phyloP scores from a whole-genome alignment of 106 monocot genomes.

The Dendrobium chrysotoxum region DNA sequence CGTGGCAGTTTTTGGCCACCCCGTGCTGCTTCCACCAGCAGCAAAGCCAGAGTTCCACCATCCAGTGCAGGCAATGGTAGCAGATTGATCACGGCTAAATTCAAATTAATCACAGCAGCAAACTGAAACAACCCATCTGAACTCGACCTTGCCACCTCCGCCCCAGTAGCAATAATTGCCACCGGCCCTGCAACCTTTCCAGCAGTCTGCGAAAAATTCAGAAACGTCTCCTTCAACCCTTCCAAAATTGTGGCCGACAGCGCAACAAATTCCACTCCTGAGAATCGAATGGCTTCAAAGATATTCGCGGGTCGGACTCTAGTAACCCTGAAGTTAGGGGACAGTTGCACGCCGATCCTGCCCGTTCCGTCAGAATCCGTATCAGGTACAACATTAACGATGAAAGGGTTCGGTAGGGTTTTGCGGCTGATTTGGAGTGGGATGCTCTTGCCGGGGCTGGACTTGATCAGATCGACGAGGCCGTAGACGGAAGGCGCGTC shows the following conservation, averaged over 20 bases:
- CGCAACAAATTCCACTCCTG: conserved; percentile 49
- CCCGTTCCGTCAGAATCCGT: conserved; percentile 58
- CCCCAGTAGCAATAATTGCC: conserved; percentile 87
- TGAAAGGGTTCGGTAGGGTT: background rate
- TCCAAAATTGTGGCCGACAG: conserved; percentile 53
- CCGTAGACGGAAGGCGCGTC: conserved; percentile 40
- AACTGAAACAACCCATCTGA: conserved; percentile 84
- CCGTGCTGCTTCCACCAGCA: conserved; percentile 73
- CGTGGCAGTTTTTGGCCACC: conserved; percentile 82
- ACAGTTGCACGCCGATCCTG: conserved; percentile 77
- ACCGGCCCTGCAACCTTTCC: conserved; percentile 89
- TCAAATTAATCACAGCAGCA: conserved; percentile 80
- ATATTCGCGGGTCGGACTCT: conserved; percentile 40
- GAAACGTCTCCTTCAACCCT: conserved; percentile 78
- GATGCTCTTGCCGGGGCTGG: conserved; percentile 29
- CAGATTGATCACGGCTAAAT: conserved; percentile 84
- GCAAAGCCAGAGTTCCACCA: conserved; percentile 76
- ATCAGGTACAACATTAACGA: conserved; percentile 57
- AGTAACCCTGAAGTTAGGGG: conserved; percentile 58
- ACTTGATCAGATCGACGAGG: conserved; percentile 67
- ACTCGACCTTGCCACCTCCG: conserved; percentile 85
- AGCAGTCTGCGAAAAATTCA: conserved; percentile 80
- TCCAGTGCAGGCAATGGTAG: conserved; percentile 84
- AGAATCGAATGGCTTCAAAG: conserved; percentile 33
- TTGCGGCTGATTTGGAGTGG: conserved; percentile 30